Base-by-base conservation (phyloP, 2,329 filamentous ascomycete genomes). In the Cladosporium colombiae region DNA sequence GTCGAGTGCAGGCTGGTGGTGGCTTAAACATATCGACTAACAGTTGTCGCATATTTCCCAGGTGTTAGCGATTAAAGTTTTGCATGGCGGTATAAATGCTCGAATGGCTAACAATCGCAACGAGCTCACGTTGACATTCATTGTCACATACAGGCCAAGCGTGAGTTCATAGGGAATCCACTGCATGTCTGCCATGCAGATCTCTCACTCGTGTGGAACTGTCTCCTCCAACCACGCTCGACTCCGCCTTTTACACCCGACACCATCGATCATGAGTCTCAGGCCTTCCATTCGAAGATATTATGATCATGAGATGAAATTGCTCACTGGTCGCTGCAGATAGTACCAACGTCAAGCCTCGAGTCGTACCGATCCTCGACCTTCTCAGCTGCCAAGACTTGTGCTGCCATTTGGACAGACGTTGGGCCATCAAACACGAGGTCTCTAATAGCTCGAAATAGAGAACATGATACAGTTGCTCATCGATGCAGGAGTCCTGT, bases 291-390 rank as follows among this genome's bases (percentile, higher is more conserved):
- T n/a, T 31, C 52, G 16, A 25, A 6, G 5, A 1, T n/a, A 31
- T 33, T 4, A 10, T n/a, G 16, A 18, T 31, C 27, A 55, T 33
- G 25, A 33, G 27, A 33, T 18, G 25, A 55, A 29, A 18, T 21
- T 31, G 29, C 52, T 33, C 52, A 55, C 52, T 27, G 52, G 52
- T 55, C 52, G 52, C 52, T 55, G 5, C 10, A n/a, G 52, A 55
- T 33, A 31, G 4, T n/a, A 55, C 52, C 8, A 55, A 33, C 8
- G 16, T 33, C 52, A 33, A 55, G 52, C 52, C 52, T 55, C 27
- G 16, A 33, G 27, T 55, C 25, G 52, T 31, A 55, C 52, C 29
- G 52, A 55, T 55, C 52, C 5, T 55, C 52, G 18, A 18, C 27
- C 52, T 21, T 18, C 25, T 55, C 29, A 55, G 52, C 52, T 55